Base-by-base conservation (phyloP, 2,329 filamentous ascomycete genomes). In the Curvularia verruculosa region DNA sequence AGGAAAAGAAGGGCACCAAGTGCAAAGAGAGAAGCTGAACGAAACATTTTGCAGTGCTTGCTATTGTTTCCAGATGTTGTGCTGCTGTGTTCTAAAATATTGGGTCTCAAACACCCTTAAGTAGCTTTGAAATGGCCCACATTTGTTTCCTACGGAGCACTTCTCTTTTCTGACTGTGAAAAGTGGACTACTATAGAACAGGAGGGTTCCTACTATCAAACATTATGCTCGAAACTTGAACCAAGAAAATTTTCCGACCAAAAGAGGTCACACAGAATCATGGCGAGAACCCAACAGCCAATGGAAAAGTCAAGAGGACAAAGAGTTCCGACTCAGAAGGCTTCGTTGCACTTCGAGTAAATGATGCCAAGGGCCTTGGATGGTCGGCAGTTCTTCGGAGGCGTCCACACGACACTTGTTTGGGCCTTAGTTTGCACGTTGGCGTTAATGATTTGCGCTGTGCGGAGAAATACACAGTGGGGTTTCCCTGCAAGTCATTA, bases 1-100 rank as follows among this genome's bases (percentile, higher is more conserved):
- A 59, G 40, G 23, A 59, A 39, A 9, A 60, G 45, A 34, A 62
- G 50, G 7, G 52, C 49, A 48, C 54, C 52, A 21, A 59, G 52
- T 28, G 48, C 49, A 24, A 57, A 52, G 50, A 60, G 28, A n/a
- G 55, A 40, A 29, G 47, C 52, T 45, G 53, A 51, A 29, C 50
- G 59, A 44, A 56, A 49, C 59, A 62, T 62, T 1, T 9, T 54
- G 39, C 13, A 29, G 41, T 19, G 39, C 19, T 51, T 46, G 48
- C 31, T 29, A 19, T 13, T 31, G 31, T 24, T 15, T 34, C 6
- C 2, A 18, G 10, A 23, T 44, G 23, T 28, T 18, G 26, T 18
- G 19, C n/a, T 41, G 18, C 19, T 36, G 39, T 44, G 36, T 12
- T 21, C 44, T 45, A 24, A 9, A 46, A 23, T 12, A 9, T n/a